Percentiles rank a stretch among this genome's conserved stretches.
Evolutionary conservation across 768 basidiomycete species (phyloP).

Genomic region (Gymnopilus dilepis): DNA sequence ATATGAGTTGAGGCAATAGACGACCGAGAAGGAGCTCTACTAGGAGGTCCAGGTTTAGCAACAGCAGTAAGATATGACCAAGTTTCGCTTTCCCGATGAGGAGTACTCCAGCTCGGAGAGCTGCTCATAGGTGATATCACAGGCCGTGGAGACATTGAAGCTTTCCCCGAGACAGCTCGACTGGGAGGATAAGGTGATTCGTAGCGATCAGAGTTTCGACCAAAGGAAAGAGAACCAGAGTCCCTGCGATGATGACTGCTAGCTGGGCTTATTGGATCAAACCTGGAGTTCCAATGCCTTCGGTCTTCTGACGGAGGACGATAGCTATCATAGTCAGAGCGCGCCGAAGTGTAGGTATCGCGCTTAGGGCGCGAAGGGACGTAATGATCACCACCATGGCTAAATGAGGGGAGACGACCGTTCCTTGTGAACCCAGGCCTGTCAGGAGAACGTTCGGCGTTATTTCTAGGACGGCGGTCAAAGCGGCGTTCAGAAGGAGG

Average conservation of each 20-base stretch:
- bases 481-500: conserved; percentile 38
- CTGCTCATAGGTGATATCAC: conserved; percentile 29
- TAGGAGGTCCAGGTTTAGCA: conserved; percentile 18
- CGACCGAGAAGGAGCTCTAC: conserved; percentile 56
- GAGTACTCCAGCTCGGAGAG: conserved; percentile 17
- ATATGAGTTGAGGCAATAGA: conserved; percentile 59
- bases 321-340: conserved; percentile 48
- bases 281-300: conserved; percentile 30
- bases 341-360: conserved; percentile 42
- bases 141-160: conserved; percentile 36
- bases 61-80: conserved; percentile 26
- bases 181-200: conserved; percentile 28
- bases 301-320: conserved; percentile 49
- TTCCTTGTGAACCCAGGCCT: conserved; percentile 34
- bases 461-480: conserved; percentile 38
- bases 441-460: conserved; percentile 43
- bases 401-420: conserved; percentile 36
- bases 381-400: conserved; percentile 51
- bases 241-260: conserved; percentile 29
- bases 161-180: conserved; percentile 29
- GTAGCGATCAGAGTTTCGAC: conserved; percentile 32
- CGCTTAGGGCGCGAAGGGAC: conserved; percentile 49
- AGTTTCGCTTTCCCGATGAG: conserved; percentile 16
- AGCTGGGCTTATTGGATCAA: conserved; percentile 32
- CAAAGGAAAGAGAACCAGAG: conserved; percentile 28